Evolutionary conservation across 306 rosid species (phyloP).

Genomic region (Dicorynia guianensis): DNA sequence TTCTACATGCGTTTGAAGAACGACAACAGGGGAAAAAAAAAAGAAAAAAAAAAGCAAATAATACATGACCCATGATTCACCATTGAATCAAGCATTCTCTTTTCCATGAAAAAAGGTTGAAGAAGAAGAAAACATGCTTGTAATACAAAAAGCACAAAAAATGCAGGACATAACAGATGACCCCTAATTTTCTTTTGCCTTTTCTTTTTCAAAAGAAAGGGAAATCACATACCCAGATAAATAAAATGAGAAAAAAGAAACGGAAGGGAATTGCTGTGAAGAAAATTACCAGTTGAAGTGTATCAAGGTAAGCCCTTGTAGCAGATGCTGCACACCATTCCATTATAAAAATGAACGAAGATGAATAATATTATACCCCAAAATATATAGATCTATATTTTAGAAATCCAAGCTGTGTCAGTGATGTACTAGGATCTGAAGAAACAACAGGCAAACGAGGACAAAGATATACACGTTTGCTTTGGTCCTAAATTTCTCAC

Average conservation of each 20-base stretch:
- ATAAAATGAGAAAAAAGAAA: not conserved
- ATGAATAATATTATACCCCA: not conserved
- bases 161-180: too few relatives aligned
- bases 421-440: not conserved
- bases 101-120: too few relatives aligned
- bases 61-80: constrained; percentile 7
- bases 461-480: constrained; percentile 4
- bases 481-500: not conserved
- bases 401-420: constrained; percentile 9
- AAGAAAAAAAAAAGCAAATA: too few relatives aligned
- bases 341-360: constrained; percentile 33
- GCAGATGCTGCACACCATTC: constrained; percentile 73
- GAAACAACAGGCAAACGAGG: constrained; percentile 6
- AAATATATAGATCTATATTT: not conserved
- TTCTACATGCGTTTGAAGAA: not conserved
- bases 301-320: constrained; percentile 66
- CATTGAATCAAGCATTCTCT: not conserved
- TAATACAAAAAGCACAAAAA: too few relatives aligned
- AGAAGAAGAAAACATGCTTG: too few relatives aligned
- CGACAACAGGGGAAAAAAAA: too few relatives aligned
- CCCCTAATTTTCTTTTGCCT: too few relatives aligned
- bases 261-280: not conserved
- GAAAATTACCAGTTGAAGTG: constrained; percentile 56
- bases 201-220: constrained; percentile 4
- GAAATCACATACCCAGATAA: not conserved